Evolutionary conservation across 306 rosid species (phyloP), one percentile per base, ranked within the genome.

Genomic region (Casuarina equisetifolia): DNA sequence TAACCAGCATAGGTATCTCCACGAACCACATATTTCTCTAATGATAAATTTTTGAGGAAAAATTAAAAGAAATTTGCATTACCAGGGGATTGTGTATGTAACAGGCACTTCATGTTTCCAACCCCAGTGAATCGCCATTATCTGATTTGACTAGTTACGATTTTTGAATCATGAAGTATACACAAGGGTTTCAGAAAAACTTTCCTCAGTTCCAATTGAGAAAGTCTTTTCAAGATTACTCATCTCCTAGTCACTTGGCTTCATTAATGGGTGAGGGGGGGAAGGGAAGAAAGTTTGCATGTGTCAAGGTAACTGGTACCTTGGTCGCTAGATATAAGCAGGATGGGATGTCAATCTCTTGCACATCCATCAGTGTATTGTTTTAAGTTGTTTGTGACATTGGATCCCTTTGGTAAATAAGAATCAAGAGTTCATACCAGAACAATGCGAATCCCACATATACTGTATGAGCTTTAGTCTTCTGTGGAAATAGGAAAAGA

Each of bases 21-120:
- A 51, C 46, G 53, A 58, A 48, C 71, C 49, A 48, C 53, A 20
- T 20, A 58, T 48, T 78, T 17, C 75, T 58, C 35, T 64, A 64
- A 11, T 25, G 32, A 48, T 16, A 16, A 64, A 64, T 46, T 40
- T 39, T 43, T 20, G 39, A 19, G 40, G n/a, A 32, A 19, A 48
- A 19, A 70, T 49, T 48, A 44, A 12, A 69, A 44, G 45, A 25
- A 4, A 46, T 69, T 46, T 44, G 17, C 2, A 9, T 16, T 46
- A 25, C 53, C 53, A 4, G 39, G 4, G 17, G 46, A 46, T 69
- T 69, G 6, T 46, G 20, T 25, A 46, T 1, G 4, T 15, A 43
- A 44, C 3, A 0, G 49, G 50, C 11, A 67, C 2, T 12, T 13
- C 17, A 15, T 61, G 39, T 36, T 61, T 42, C 68, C 40, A 12